phyloP scores from a whole-genome alignment of 148 eudicot species.

The Arbutus unedo region DNA sequence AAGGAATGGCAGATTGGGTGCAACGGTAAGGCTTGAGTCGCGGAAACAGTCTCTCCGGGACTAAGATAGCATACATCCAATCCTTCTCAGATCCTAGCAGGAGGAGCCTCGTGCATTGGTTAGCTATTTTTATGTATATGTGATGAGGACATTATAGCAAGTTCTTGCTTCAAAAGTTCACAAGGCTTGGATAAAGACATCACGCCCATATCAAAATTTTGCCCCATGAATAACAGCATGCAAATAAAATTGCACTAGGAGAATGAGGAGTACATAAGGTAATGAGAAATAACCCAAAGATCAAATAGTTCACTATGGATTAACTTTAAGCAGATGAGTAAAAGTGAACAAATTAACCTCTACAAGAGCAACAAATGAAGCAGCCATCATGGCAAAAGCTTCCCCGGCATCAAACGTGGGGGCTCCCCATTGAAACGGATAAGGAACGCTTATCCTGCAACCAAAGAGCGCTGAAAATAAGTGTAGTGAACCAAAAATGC shows the following conservation, averaged over 20 bases:
- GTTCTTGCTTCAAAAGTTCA: not conserved
- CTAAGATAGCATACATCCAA: no score
- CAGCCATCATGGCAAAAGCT: constrained; percentile 96
- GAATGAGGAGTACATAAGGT: not conserved
- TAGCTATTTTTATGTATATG: not conserved
- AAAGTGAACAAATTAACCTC: constrained; percentile 47
- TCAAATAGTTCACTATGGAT: not conserved
- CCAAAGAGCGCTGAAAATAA: not conserved
- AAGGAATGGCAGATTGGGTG: not conserved
- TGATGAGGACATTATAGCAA: not conserved
- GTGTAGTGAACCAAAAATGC: not conserved
- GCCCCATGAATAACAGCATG: not conserved
- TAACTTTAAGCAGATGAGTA: not conserved
- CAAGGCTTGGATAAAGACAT: not conserved
- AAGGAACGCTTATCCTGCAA: constrained; percentile 85
- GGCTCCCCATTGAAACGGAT: constrained; percentile 98
- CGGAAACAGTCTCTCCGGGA: no score
- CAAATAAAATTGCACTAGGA: not conserved
- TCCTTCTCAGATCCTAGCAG: no score
- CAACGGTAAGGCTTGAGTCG: no score
- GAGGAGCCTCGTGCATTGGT: no score
- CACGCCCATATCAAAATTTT: not conserved
- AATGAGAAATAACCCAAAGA: not conserved
- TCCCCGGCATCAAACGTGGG: constrained; percentile 96
- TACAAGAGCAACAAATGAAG: constrained; percentile 87